Conservation (phyloP, 2,329 filamentous ascomycete genomes). For the Stagonosporopsis vannaccii region DNA sequence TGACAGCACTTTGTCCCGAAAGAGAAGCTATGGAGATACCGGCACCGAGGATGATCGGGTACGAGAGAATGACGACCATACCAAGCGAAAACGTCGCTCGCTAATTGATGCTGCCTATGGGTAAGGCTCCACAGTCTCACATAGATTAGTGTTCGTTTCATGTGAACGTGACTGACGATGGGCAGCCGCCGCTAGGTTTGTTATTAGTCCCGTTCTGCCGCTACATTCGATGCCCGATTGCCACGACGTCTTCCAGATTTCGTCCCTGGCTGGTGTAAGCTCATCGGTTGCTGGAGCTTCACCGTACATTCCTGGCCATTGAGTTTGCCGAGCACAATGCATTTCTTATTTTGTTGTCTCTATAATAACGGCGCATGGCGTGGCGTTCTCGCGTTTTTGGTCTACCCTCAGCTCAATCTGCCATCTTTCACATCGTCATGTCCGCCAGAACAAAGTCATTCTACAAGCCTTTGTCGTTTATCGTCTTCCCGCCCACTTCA, state of each 20-base stretch:
- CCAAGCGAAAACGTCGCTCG: constrained; percentile 47
- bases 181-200: constrained; percentile 12
- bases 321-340: not conserved
- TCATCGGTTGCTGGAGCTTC: not conserved
- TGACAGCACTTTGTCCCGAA: constrained; percentile 44
- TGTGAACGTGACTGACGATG: not conserved
- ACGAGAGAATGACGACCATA: constrained; percentile 47
- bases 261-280: not conserved
- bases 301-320: not conserved
- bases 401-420: not conserved
- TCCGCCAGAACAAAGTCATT: not conserved
- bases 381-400: not conserved
- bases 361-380: not conserved
- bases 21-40: constrained; percentile 48
- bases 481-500: not conserved
- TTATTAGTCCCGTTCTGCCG: not conserved
- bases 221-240: not conserved
- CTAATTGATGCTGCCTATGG: constrained; percentile 48
- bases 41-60: constrained; percentile 40
- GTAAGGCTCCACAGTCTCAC: constrained; percentile 24
- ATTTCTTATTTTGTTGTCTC: not conserved
- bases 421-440: not conserved
- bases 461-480: not conserved
- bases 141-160: no score
- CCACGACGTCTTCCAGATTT: not conserved